Evolutionary conservation across 257 asterid genomes (phyloP), one percentile per base, ranked within the genome.

Genomic region (Mitragyna speciosa): DNA sequence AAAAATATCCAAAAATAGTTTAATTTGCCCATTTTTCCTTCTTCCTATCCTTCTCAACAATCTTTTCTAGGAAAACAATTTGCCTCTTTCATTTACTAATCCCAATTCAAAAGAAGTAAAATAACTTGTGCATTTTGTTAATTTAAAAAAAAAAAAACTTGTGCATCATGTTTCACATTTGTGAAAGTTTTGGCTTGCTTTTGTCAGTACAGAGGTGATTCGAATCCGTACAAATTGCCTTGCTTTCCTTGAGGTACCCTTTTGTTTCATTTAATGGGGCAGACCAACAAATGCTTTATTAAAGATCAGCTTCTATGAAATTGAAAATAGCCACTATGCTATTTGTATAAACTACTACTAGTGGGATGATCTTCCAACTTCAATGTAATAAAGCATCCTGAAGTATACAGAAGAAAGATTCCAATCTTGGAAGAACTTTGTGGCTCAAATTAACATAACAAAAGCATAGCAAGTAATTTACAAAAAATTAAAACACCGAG

Each of bases 181-280:
- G 8, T 17, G n/a, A 54, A 20, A 19, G 24, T 17, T 7, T 2
- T 22, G 22, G 65, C 30, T 58, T 7, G 47, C 14, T 69, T 22
- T 41, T 70, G 58, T 28, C 31, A 24, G 58, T 43, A 70, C 75
- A 45, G 11, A 4, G 45, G 24, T 54, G 14, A 7, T 49, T 7
- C 61, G 43, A 30, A 30, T 73, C 78, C 67, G 67, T 73, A 73
- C 78, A 73, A 73, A 31, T 16, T 51, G 51, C 78, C 31, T 47
- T 52, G 67, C 49, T 52, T 52, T 73, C 11, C 66, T 31, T 30
- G 58, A 71, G 22, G 7, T 4, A 51, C 36, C n/a, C 52, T 39
- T 52, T 69, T 69, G 75, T 24, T 70, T 70, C 75, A 70, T 70
- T 70, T 33, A n/a, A 47, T 71, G 59, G 59, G 75, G 19, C 75